Percentiles rank a stretch among this genome's conserved stretches.
These are phyloP conservation scores for Coemansia sp. DNA, from an alignment of 192 early-diverging fungal species.

Conservation along the genomic window DNA sequence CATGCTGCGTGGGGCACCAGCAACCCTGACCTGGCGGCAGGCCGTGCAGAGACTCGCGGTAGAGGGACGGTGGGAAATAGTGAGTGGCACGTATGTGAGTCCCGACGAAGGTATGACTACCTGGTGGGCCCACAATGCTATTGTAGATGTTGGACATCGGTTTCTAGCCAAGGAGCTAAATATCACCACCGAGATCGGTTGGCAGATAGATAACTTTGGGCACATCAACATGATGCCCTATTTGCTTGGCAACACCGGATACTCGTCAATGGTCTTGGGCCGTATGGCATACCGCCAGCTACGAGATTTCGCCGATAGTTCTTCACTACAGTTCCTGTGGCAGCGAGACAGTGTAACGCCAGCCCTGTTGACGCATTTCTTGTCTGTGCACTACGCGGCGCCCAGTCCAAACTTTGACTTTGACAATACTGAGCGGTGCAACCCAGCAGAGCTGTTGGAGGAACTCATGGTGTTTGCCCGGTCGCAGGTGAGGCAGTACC, in stretches of 20 bases:
- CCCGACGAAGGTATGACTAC: constrained; percentile 51
- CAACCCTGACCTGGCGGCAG: constrained; percentile 33
- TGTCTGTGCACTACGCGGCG: constrained; percentile 37
- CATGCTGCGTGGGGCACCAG: constrained; percentile 1
- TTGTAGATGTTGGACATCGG: constrained; percentile 43
- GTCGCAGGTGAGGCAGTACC: constrained; percentile 37
- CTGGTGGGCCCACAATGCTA: constrained; percentile 50
- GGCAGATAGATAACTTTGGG: constrained; percentile 55
- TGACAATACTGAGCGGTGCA: constrained; percentile 27
- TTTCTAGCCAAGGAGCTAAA: constrained; percentile 26
- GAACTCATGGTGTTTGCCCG: constrained; percentile 29
- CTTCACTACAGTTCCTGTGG: constrained; percentile 43
- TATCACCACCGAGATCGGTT: constrained; percentile 20
- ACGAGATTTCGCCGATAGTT: constrained; percentile 21
- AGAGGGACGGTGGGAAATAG: constrained; percentile 34
- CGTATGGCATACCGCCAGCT: constrained; percentile 48
- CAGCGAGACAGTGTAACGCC: constrained; percentile 8
- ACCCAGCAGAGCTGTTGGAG: constrained; percentile 16
- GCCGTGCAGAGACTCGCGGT: constrained; percentile 23
- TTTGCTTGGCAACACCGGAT: constrained; percentile 39
- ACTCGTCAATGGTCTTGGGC: constrained; percentile 28
- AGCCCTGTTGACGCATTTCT: constrained; percentile 36
- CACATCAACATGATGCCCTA: constrained; percentile 31
- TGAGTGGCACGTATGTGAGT: constrained; percentile 48
- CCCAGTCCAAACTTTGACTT: constrained; percentile 43